Percentiles rank a stretch among this genome's conserved stretches.
phyloP scores from a whole-genome alignment of 371 early-diverging fungal genomes.

The Spraguea lophii region DNA sequence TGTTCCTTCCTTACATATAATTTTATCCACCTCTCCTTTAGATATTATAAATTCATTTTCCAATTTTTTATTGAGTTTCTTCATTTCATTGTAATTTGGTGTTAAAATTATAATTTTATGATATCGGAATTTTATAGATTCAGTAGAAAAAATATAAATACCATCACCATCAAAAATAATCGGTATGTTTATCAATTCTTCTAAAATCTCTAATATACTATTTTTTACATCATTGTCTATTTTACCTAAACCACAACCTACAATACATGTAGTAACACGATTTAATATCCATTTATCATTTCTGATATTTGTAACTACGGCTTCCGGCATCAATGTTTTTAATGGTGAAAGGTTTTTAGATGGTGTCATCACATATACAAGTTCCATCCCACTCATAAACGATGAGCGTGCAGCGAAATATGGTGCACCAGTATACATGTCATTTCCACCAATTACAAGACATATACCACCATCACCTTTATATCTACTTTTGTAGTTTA shows the following conservation, averaged over 20 bases:
- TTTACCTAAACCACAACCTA: conserved; percentile 35
- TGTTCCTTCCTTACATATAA: conserved; percentile 36
- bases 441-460: conserved; percentile 35
- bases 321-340: conserved; percentile 30
- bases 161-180: conserved; percentile 40
- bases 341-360: conserved; percentile 8
- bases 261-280: conserved; percentile 26
- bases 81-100: conserved; percentile 36
- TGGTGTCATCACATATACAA: conserved; percentile 24
- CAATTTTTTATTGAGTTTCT: conserved; percentile 22
- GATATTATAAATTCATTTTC: conserved; percentile 56
- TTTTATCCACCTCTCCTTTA: conserved; percentile 61
- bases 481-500: no score
- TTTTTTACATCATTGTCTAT: not conserved
- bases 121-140: conserved; percentile 1
- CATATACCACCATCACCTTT: conserved; percentile 32
- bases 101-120: conserved; percentile 29
- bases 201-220: conserved; percentile 19
- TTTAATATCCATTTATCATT: conserved; percentile 23
- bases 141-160: conserved; percentile 4
- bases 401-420: conserved; percentile 62
- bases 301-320: conserved; percentile 17
- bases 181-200: conserved; percentile 3
- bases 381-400: conserved; percentile 50
- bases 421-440: conserved; percentile 67